Conservation (phyloP, 2,329 filamentous ascomycete genomes). For the Xylariaceae sp. region DNA sequence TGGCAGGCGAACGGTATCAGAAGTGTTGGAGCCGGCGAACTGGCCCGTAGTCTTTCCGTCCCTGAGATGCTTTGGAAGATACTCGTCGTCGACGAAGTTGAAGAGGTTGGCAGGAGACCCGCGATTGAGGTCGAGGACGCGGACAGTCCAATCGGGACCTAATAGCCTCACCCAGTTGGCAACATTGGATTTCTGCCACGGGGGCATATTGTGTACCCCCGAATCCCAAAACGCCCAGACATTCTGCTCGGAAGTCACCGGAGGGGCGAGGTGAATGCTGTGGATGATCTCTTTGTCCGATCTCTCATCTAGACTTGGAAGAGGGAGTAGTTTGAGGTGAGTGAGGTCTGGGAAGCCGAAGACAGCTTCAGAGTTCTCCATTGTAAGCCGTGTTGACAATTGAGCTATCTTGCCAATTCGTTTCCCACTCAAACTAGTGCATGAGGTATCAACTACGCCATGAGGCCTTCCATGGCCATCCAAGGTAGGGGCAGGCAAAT, state of each 20-base stretch:
- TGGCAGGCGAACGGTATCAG: neutral
- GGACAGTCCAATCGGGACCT: neutral
- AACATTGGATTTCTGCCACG: neutral
- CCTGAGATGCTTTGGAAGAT: neutral
- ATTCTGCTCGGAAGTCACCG: neutral
- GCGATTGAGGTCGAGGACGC: neutral
- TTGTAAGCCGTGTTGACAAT: too few relatives aligned
- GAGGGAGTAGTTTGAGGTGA: too few relatives aligned
- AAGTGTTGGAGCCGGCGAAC: neutral
- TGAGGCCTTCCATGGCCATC: too few relatives aligned
- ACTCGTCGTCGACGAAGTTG: neutral
- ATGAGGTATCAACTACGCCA: too few relatives aligned
- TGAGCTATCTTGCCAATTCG: too few relatives aligned
- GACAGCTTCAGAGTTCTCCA: too few relatives aligned
- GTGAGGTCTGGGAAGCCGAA: too few relatives aligned
- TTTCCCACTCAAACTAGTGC: too few relatives aligned
- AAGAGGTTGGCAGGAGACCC: neutral
- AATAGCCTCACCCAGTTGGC: neutral
- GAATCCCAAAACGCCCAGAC: neutral
- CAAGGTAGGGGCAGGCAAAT: too few relatives aligned
- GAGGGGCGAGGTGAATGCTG: neutral
- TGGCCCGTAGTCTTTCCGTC: neutral
- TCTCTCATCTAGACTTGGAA: neutral
- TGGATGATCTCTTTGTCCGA: neutral
- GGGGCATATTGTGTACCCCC: neutral